Evolutionary conservation across 2,329 filamentous ascomycete species (phyloP).

Genomic region (Hymenoscyphus albidus): DNA sequence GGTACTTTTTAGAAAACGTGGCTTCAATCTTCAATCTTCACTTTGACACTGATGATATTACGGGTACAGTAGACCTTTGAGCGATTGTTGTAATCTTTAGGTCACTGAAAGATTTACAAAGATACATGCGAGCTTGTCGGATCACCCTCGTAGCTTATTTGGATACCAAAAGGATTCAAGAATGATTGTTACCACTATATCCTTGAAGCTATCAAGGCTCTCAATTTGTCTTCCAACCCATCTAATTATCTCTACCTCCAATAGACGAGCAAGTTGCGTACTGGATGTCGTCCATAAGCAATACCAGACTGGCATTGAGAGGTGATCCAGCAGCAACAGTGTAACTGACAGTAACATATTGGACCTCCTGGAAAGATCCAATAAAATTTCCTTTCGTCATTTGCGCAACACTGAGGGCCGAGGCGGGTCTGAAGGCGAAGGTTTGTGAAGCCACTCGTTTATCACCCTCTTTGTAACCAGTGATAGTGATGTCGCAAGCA

Average conservation of each 20-base stretch:
- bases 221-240: background rate
- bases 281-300: background rate
- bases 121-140: background rate
- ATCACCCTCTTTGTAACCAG: background rate
- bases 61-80: too few species aligned
- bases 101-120: background rate
- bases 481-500: background rate
- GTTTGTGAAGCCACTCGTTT: background rate
- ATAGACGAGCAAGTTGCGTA: background rate
- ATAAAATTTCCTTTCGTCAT: background rate
- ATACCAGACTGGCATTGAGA: background rate
- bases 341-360: background rate
- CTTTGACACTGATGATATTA: too few species aligned
- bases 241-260: background rate
- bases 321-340: background rate
- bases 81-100: too few species aligned
- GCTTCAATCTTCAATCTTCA: too few species aligned
- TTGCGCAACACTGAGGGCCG: background rate
- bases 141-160: background rate
- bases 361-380: background rate
- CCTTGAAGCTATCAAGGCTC: background rate
- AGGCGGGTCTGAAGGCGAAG: background rate
- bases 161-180: background rate
- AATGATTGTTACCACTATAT: background rate
- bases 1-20: too few species aligned